Base-by-base conservation (phyloP, 805 yeast species). In the Lipomyces kockii region DNA sequence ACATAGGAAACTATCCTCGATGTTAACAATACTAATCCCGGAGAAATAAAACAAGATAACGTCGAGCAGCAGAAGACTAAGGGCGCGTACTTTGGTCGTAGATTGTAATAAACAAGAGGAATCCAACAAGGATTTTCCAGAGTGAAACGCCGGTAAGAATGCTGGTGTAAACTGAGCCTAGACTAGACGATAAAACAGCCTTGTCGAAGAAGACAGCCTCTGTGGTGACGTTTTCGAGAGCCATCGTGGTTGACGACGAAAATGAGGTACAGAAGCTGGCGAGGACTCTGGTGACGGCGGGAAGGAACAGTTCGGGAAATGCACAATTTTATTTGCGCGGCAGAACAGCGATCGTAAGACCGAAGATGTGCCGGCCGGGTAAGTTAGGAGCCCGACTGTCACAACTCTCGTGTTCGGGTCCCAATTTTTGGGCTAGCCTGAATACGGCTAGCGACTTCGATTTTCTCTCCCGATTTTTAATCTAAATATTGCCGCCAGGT, bases 1-100 rank as follows among this genome's bases (percentile, higher is more conserved):
- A 92, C 88, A 77, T 95, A 95, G 78, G 79, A 89, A 96, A 79
- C 91, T 97, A 76, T 43, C 9, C 49, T n/a, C 11, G n/a, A 43
- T 17, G 49, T 43, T n/a, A 43, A 43, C 11, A n/a, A 43, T 43
- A 7, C 49, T 85, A 89, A 8, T 11, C 37, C n/a, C 3, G 7
- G 6, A 27, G 22, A 11, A 51, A 12, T 20, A 22, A 9, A 43
- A 55, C 3, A 53, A 17, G 22, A 22, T 49, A 29, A 51, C 37
- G 20, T 11, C 54, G 14, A 14, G 53, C 29, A 14, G 14, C 14
- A 59, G 17, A 11, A 8, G 32, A 32, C 11, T 2, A 39, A n/a
- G 3, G 54, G 62, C 9, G 43, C 69, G n/a, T 52, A 70, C 72
- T 57, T 58, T 71, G 73, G 54, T 71, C 73, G 51, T 66, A 67